phyloP scores from a whole-genome alignment of 148 eudicot species.

The Pouteria glomerata region DNA sequence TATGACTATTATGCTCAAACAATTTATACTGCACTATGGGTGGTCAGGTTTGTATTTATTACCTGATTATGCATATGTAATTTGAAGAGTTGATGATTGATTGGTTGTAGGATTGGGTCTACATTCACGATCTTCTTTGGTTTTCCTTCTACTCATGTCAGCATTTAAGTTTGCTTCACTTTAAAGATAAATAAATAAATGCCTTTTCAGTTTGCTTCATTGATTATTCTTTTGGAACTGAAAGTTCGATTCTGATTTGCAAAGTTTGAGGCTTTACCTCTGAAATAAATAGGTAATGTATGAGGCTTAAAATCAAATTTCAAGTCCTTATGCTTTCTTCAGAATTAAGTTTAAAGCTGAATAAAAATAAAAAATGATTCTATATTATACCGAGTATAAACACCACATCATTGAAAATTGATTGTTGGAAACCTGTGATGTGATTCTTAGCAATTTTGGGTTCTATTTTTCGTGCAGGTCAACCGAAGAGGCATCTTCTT shows the following conservation, averaged over 20 bases:
- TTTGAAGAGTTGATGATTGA: neutral
- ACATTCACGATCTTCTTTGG: neutral
- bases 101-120: neutral
- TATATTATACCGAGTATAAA: neutral
- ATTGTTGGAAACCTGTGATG: neutral
- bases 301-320: neutral
- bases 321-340: neutral
- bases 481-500: slow-evolving; percentile 57
- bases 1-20: neutral
- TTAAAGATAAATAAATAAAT: too few species aligned
- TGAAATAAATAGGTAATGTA: too few species aligned
- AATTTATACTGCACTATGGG: neutral
- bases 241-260: neutral
- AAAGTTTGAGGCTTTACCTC: too few species aligned
- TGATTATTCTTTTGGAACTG: neutral
- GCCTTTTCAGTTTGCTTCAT: neutral
- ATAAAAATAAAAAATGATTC: neutral
- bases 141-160: neutral
- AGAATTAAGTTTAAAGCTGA: neutral
- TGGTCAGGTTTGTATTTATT: neutral
- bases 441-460: neutral
- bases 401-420: neutral
- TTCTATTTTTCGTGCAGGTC: slow-evolving; percentile 34
- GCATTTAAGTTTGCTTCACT: too few species aligned
- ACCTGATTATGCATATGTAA: neutral